phyloP scores from a whole-genome alignment of 2,329 filamentous ascomycete genomes.

The Domatiomyces globalis region DNA sequence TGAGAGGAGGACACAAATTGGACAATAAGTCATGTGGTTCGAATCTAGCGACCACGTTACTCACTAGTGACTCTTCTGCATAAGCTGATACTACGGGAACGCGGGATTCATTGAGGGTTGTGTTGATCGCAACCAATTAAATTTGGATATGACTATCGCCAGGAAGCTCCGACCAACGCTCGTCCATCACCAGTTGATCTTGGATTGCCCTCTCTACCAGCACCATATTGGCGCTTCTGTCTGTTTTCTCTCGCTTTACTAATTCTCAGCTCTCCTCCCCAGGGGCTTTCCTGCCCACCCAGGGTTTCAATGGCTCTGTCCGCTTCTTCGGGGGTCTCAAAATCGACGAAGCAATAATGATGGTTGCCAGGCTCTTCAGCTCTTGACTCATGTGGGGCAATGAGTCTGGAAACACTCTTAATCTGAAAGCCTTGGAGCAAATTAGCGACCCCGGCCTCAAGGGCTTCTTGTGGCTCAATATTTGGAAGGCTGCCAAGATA shows the following conservation, averaged over 20 bases:
- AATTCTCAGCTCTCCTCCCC: conserved; percentile 27
- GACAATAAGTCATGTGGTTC: too few relatives aligned
- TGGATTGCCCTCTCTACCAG: not conserved
- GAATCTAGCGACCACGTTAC: too few relatives aligned
- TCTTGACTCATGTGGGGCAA: conserved; percentile 45
- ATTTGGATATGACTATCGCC: not conserved
- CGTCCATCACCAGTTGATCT: not conserved
- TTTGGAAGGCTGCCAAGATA: conserved; percentile 35
- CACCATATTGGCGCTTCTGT: not conserved
- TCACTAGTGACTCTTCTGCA: too few relatives aligned
- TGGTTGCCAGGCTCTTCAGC: conserved; percentile 39
- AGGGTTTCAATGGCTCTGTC: conserved; percentile 36
- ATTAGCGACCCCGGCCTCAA: conserved; percentile 29
- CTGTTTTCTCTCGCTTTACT: conserved; percentile 27
- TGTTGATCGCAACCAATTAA: not conserved
- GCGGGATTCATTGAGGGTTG: too few relatives aligned
- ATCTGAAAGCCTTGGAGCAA: conserved; percentile 34
- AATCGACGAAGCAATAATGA: conserved; percentile 54
- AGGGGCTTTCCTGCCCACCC: conserved; percentile 27
- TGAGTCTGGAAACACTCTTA: conserved; percentile 38
- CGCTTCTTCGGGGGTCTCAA: conserved; percentile 41
- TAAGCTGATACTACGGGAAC: too few relatives aligned
- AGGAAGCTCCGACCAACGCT: not conserved
- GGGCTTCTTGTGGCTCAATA: conserved; percentile 28
- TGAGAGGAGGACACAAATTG: too few relatives aligned